Conservation (phyloP, 2,329 filamentous ascomycete genomes). For the Fusarium liriodendri region DNA sequence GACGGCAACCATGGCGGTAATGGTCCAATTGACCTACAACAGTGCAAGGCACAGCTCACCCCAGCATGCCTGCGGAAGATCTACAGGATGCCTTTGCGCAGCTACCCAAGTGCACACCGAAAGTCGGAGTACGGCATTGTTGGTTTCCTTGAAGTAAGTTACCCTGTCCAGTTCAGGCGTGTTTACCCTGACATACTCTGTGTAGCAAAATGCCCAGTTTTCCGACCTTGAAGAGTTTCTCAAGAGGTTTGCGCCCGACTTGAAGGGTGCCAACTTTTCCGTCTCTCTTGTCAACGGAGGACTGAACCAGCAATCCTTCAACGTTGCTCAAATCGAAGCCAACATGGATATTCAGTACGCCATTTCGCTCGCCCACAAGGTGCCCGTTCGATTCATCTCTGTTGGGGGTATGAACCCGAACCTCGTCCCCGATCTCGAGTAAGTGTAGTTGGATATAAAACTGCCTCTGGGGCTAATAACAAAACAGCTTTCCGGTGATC, state of each 20-base stretch:
- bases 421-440: constrained; percentile 51
- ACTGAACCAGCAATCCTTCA: constrained; percentile 58
- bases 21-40: constrained; percentile 23
- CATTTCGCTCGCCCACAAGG: constrained; percentile 47
- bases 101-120: constrained; percentile 67
- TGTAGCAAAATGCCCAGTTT: constrained; percentile 62
- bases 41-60: constrained; percentile 54
- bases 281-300: constrained; percentile 69
- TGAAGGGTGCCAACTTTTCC: constrained; percentile 65
- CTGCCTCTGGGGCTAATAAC: neutral
- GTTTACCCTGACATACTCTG: constrained; percentile 9
- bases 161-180: too few relatives aligned
- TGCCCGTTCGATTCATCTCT: constrained; percentile 49
- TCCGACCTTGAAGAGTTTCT: constrained; percentile 69
- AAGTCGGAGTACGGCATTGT: constrained; percentile 73
- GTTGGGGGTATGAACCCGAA: constrained; percentile 47
- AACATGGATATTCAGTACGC: constrained; percentile 54
- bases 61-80: constrained; percentile 58
- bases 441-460: constrained; percentile 17
- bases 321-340: constrained; percentile 47
- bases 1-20: constrained; percentile 22
- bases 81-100: constrained; percentile 54
- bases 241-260: constrained; percentile 61
- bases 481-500: constrained; percentile 22
- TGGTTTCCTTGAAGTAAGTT: constrained; percentile 55